Evolutionary conservation across 331 rosid genomes (phyloP).

Genomic region (Spiraea crenata): DNA sequence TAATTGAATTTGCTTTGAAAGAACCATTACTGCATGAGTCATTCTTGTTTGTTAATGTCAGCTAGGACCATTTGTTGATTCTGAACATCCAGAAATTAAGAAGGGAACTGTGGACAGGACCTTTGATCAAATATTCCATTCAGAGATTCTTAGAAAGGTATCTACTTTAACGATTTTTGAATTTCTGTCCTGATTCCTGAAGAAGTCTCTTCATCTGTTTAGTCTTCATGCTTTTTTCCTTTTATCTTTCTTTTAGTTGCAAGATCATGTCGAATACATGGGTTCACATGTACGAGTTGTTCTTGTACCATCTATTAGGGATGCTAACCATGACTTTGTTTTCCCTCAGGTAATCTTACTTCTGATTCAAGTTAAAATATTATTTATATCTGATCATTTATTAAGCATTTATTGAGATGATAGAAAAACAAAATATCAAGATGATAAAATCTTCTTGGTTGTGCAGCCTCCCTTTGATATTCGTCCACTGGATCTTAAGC

Average conservation of each 20-base stretch:
- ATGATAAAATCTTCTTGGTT: constrained; percentile 16
- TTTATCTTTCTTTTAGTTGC: constrained; percentile 46
- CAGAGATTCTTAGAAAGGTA: constrained; percentile 78
- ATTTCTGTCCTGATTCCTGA: constrained; percentile 3
- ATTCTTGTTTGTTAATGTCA: constrained; percentile 33
- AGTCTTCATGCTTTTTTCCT: constrained; percentile 17
- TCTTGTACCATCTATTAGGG: constrained; percentile 83
- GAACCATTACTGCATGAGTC: constrained; percentile 6
- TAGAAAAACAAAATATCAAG: not conserved
- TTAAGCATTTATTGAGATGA: not conserved
- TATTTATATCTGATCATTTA: not conserved
- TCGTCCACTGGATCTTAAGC: constrained; percentile 49
- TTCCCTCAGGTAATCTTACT: constrained; percentile 78
- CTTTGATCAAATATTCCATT: constrained; percentile 72
- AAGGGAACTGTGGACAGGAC: constrained; percentile 65
- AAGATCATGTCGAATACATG: constrained; percentile 64
- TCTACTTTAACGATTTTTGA: not conserved
- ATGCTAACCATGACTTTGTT: constrained; percentile 83
- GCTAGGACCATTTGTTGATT: constrained; percentile 92
- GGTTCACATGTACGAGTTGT: constrained; percentile 65
- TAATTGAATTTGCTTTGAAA: constrained; percentile 17
- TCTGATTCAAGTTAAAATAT: constrained; percentile 3
- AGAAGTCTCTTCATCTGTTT: not conserved
- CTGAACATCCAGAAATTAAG: constrained; percentile 88
- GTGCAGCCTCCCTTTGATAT: constrained; percentile 83